Evolutionary conservation across 2,329 filamentous ascomycete genomes (phyloP).

Genomic region (Aureobasidium lini): DNA sequence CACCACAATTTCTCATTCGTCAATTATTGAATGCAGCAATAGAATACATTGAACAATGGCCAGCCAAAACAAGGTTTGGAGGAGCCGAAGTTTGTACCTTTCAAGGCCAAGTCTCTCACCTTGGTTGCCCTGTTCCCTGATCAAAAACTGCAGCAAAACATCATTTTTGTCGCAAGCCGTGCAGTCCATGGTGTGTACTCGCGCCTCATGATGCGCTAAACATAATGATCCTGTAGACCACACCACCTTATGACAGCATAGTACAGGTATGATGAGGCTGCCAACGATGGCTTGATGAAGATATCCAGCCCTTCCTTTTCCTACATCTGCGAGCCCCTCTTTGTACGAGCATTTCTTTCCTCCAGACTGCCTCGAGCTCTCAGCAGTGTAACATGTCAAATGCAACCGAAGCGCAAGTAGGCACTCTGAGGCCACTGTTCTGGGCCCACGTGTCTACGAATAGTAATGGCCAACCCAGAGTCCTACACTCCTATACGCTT

Average conservation of each 20-base stretch:
- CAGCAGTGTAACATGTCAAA: constrained; percentile 7
- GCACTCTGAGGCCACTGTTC: background rate
- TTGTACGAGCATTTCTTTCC: constrained; percentile 3
- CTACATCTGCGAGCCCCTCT: background rate
- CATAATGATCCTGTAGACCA: background rate
- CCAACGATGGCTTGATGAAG: background rate
- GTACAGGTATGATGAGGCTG: background rate
- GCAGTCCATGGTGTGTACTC: background rate
- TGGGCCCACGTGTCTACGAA: constrained; percentile 1
- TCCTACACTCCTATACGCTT: background rate
- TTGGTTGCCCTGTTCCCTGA: background rate
- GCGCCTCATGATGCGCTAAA: background rate
- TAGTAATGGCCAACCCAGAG: background rate
- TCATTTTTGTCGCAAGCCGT: background rate
- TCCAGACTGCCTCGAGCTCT: background rate
- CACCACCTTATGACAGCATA: constrained; percentile 3
- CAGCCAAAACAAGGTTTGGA: constrained; percentile 6
- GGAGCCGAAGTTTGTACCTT: constrained; percentile 9
- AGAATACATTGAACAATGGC: background rate
- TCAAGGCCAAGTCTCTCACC: background rate
- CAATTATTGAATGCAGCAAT: background rate
- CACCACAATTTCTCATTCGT: background rate
- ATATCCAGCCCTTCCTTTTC: background rate
- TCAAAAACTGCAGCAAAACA: background rate
- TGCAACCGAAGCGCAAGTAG: background rate